These are phyloP conservation scores for Sporothrix phasma DNA, from an alignment of 2,329 filamentous ascomycete species.

Conservation along the genomic window DNA sequence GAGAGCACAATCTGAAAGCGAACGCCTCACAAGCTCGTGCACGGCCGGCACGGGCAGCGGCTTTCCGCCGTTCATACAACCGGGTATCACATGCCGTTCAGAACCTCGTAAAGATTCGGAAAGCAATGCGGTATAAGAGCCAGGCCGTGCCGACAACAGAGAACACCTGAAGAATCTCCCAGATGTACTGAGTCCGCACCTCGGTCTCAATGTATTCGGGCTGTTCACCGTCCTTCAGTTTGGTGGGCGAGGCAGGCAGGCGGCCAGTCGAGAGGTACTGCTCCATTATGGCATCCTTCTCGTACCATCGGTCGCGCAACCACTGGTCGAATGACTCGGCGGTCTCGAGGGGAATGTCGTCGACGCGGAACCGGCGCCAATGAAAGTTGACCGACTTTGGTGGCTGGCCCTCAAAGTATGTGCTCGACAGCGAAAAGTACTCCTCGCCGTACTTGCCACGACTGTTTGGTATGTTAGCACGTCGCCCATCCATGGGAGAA, in stretches of 20 bases:
- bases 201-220: constrained; percentile 45
- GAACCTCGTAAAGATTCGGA: not conserved
- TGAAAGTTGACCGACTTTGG: constrained; percentile 96
- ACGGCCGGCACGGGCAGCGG: too few species aligned
- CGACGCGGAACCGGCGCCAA: constrained; percentile 77
- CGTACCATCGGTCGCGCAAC: constrained; percentile 78
- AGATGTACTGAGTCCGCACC: constrained; percentile 43
- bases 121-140: constrained; percentile 12
- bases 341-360: constrained; percentile 70
- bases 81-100: not conserved
- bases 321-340: constrained; percentile 69
- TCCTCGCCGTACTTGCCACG: constrained; percentile 81
- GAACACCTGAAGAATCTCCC: constrained; percentile 48
- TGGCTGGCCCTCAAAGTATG: constrained; percentile 77
- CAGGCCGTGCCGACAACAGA: constrained; percentile 30
- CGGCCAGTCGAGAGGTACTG: constrained; percentile 66
- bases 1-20: too few species aligned
- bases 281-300: constrained; percentile 85
- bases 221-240: constrained; percentile 22
- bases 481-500: not conserved
- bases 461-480: constrained; percentile 31
- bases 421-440: constrained; percentile 76
- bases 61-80: too few species aligned
- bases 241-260: constrained; percentile 60
- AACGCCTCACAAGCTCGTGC: too few species aligned